A percentile compares a stretch with the other conserved stretches of the same genome.
phyloP scores from a whole-genome alignment of 441 rosid genomes.

The Raphanus hybrid region DNA sequence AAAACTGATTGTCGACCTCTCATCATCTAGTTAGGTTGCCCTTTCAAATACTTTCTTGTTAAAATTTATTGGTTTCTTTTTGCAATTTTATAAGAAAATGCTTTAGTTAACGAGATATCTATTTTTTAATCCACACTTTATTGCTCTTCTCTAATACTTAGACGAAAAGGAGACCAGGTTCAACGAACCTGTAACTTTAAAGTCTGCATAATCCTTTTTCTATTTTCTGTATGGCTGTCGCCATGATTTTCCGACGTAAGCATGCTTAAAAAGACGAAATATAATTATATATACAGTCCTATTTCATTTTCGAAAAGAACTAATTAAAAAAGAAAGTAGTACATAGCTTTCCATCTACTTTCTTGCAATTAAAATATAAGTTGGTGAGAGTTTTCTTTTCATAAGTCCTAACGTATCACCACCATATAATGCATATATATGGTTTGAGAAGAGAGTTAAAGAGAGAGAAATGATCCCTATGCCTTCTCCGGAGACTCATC shows the following conservation, averaged over 20 bases:
- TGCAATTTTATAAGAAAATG: neutral
- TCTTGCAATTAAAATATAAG: constrained; percentile 14
- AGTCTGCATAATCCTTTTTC: neutral
- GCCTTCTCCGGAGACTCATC: constrained; percentile 24
- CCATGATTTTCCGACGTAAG: constrained; percentile 31
- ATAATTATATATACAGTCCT: neutral
- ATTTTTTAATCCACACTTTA: constrained; percentile 8
- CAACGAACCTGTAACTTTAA: constrained; percentile 24
- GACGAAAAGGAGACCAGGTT: constrained; percentile 34
- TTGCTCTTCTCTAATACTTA: neutral
- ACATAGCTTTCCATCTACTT: constrained; percentile 40
- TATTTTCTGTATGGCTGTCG: constrained; percentile 4
- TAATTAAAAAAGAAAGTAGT: neutral
- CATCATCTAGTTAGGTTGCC: constrained; percentile 14
- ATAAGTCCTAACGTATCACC: constrained; percentile 6
- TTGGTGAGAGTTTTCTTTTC: constrained; percentile 22
- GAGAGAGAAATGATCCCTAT: constrained; percentile 4
- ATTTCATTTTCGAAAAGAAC: constrained; percentile 4
- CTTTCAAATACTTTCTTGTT: constrained; percentile 16
- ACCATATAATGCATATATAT: constrained; percentile 12
- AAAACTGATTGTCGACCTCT: constrained; percentile 1
- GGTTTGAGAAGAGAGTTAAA: constrained; percentile 1
- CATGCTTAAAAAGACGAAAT: constrained; percentile 27
- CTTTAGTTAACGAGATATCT: neutral
- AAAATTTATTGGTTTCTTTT: neutral